Conservation (phyloP, 345 rosid genomes). For the Physaria fendleri region DNA sequence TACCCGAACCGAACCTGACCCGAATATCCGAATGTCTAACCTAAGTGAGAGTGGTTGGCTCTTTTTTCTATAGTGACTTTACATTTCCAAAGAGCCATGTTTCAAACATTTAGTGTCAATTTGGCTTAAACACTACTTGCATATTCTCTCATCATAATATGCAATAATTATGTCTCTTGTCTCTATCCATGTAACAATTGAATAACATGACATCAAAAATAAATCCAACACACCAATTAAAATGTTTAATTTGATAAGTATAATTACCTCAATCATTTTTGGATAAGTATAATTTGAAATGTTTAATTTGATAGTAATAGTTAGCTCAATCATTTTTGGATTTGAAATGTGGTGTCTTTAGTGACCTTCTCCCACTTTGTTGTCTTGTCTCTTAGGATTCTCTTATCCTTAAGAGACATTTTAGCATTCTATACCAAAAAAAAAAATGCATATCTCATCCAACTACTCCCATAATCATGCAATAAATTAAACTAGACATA, state of each 20-base stretch:
- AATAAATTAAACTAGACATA: background rate
- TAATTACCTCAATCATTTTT: slow-evolving; percentile 58
- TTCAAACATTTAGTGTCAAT: slow-evolving; percentile 11
- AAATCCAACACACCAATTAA: slow-evolving; percentile 18
- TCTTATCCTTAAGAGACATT: background rate
- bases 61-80: slow-evolving; percentile 26
- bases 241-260: slow-evolving; percentile 26
- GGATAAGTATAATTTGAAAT: too few species aligned
- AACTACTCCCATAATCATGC: slow-evolving; percentile 8
- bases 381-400: slow-evolving; percentile 30
- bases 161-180: slow-evolving; percentile 12
- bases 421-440: slow-evolving; percentile 14
- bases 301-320: slow-evolving; percentile 31
- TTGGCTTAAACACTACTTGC: slow-evolving; percentile 23
- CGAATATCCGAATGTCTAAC: too few species aligned
- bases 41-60: slow-evolving; percentile 28
- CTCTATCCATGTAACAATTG: slow-evolving; percentile 22
- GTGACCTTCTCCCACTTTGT: slow-evolving; percentile 28
- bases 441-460: slow-evolving; percentile 1
- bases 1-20: too few species aligned
- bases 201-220: slow-evolving; percentile 27
- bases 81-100: slow-evolving; percentile 33
- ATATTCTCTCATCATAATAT: slow-evolving; percentile 1
- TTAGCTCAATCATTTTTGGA: slow-evolving; percentile 49
- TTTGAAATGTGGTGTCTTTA: slow-evolving; percentile 34